Conservation (phyloP, 345 rosid species). For the Nephelium lappaceum region DNA sequence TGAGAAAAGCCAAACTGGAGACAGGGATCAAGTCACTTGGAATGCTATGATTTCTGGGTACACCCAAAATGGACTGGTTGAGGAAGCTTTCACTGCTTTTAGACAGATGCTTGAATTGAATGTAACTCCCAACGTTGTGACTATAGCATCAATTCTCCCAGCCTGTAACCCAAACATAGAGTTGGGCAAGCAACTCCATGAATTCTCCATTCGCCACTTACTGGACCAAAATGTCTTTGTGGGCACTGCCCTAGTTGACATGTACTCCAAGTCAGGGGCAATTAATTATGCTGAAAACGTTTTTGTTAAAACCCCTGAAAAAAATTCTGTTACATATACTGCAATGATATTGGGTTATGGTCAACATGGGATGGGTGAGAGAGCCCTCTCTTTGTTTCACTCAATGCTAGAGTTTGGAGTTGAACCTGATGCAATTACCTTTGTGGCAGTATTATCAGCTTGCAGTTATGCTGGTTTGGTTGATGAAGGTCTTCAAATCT, state of each 20-base stretch:
- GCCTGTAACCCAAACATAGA: constrained; percentile 66
- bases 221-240: constrained; percentile 76
- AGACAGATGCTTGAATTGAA: constrained; percentile 63
- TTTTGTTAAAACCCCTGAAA: constrained; percentile 53
- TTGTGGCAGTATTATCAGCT: constrained; percentile 80
- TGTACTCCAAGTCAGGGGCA: constrained; percentile 84
- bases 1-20: constrained; percentile 32
- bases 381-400: constrained; percentile 73
- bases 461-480: constrained; percentile 81
- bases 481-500: constrained; percentile 76
- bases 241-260: constrained; percentile 73
- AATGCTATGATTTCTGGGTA: constrained; percentile 88
- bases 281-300: constrained; percentile 62
- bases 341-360: constrained; percentile 84
- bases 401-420: constrained; percentile 55
- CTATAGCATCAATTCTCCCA: constrained; percentile 78
- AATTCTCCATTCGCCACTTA: constrained; percentile 60
- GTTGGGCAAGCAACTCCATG: constrained; percentile 81
- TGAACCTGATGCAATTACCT: constrained; percentile 71
- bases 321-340: constrained; percentile 76
- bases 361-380: constrained; percentile 82
- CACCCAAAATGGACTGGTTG: constrained; percentile 63
- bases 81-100: constrained; percentile 58
- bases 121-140: constrained; percentile 67
- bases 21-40: constrained; percentile 84